Evolutionary conservation across 306 rosid genomes (phyloP), one percentile per base, ranked within the genome.

Genomic region (Prunus davidiana): DNA sequence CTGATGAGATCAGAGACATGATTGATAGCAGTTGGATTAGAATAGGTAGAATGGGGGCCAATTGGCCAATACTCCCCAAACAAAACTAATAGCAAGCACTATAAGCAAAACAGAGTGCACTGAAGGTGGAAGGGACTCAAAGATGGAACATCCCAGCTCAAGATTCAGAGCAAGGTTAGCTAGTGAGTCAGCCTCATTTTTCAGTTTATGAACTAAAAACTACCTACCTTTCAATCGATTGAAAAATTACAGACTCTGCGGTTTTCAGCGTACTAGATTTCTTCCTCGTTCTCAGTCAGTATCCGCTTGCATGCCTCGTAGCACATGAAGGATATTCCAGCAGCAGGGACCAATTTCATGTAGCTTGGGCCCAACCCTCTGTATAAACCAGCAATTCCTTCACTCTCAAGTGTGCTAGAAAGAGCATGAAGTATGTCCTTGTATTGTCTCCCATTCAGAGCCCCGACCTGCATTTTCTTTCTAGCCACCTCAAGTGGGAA

Each of bases 401-500:
- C 96, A 55, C 83, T 84, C 71, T 86, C 89, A 55, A 85, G 76
- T 69, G 90, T 86, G 84, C 89, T 82, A 0, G 75, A 45, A 54
- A 93, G 90, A 16, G 98, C 96, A 67, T 93, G 89, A 58, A 85
- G 82, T 85, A 93, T 78, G 80, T 89, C 87, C 49, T 75, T 73
- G 68, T 90, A 91, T 25, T 89, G 91, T 74, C 88, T 86, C 74
- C 97, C 98, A 65, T 81, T 85, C 7, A 90, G 51, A 51, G 93
- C 89, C n/a, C 96, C 96, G 5, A 87, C 93, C 78, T 93, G 98
- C 93, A 93, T 91, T 41, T 89, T 93, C 89, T 89, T 89, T 43
- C 98, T 86, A 56, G 95, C 97, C 45, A 91, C 88, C 83, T 93
- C 98, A 4, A 91, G 86, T 11, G 98, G 97, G 83, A 88, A 93